Base-by-base conservation (phyloP, 1,139 yeast genomes). In the Protomyces macrosporus region DNA sequence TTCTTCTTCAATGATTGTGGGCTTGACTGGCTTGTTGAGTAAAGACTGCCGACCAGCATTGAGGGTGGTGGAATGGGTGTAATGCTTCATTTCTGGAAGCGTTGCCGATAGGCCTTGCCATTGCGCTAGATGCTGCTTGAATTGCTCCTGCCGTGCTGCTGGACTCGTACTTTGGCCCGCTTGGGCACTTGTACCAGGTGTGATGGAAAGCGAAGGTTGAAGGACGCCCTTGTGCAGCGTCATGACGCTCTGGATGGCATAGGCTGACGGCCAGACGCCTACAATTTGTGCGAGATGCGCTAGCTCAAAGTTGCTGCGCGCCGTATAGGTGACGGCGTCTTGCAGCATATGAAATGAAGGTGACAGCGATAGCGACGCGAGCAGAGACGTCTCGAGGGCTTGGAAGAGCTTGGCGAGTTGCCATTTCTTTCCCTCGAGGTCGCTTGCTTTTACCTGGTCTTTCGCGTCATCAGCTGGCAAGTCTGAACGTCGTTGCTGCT, bases 341-440 rank as follows among this genome's bases (percentile, higher is more conserved):
- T 58, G 56, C 4, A 58, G 40, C 23, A 51, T 33, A 53, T 58
- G 62, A 40, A 58, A 58, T 3, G 53, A 51, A 7, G 48, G 48
- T 9, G 42, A 40, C 3, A 52, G 51, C 4, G 62, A 58, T 6
- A 48, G 42, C n/a, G 56, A 40, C 3, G 62, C 53, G 5, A 58
- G 56, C n/a, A 58, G n/a, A 4, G 62, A 42, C 30, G 62, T 51
- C 36, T 58, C 62, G 45, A 58, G 42, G 14, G 62, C 62, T 32
- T 39, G 34, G 23, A 58, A 58, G n/a, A 58, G 56, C n/a, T 34
- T 50, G 12, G 32, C 32, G 55, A 57, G 42, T 9, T 33, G 12
- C 2, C 16, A 12, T 35, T 16, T 42, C 30, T 16, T 9, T 30
- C 6, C 48, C 9, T 42, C 30, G 23, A 42, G 23, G 10, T 42